Base-by-base conservation (phyloP, 2,329 filamentous ascomycete genomes). In the Neoascochyta sp. region DNA sequence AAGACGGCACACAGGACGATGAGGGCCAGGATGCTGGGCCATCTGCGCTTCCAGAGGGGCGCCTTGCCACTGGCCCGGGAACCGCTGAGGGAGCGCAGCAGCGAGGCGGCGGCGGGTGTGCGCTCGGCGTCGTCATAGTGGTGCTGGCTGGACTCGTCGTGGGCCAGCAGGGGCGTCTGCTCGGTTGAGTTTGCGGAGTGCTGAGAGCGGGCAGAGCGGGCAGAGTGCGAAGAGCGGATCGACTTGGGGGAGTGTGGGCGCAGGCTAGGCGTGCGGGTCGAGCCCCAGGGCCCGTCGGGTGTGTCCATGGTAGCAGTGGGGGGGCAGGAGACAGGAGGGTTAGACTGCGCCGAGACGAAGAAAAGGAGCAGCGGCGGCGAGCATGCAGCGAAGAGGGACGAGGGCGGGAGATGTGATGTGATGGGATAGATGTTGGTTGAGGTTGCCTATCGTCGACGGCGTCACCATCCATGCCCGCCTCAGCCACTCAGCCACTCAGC, bases 21-120 rank as follows among this genome's bases (percentile, higher is more conserved):
- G 39, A 95, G 76, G 16, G 89, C 83, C 20, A 93, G 71, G 17
- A 87, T 69, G 20, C 83, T 90, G 7, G 86, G 82, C 86, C 86
- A 94, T 66, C 80, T 70, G 44, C 70, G 67, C 42, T 64, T 62
- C 34, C 64, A 60, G 15, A 51, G 27, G 19, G 53, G 45, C 17
- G 27, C 41, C 34, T 55, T 56, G 37, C 36, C 41, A 54, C 32
- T 44, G 38, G 27, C 35, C 4, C 39, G 41, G 32, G 48, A 50
- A 30, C 46, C 47, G 39, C 51, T 54, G 25, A 64, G 43, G 18
- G 58, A 55, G 15, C 50, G 55, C 25, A 64, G 42, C 38, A 66
- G 39, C 27, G 62, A 59, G n/a, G 55, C 51, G 13, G 56, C 53
- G 10, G 62, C 61, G 11, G 59, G 50, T 11, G 62, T 55, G 14